Evolutionary conservation across 441 rosid genomes (phyloP), one percentile per base, ranked within the genome.

Genomic region (Populus hybrid): DNA sequence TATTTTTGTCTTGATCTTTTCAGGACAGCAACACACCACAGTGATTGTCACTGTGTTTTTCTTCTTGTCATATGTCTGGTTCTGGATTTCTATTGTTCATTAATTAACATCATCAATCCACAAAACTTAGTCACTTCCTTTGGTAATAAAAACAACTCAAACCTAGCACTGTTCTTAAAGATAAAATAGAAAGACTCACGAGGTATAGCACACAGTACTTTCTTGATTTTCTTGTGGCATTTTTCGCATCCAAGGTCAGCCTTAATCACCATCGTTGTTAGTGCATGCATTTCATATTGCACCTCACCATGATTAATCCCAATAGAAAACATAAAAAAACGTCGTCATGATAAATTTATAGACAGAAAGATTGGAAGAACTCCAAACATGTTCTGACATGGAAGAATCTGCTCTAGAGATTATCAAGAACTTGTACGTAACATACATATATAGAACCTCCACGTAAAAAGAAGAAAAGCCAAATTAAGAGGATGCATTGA

Each of bases 211-310:
- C 88, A 88, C 14, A 94, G 92, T 1, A 91, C 78, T 76, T 87
- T 94, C 89, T 88, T 94, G 74, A 93, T 92, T 80, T 91, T 93
- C 89, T 78, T 84, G 84, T 67, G 79, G 83, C 97, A 94, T 70
- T 86, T 87, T 1, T 61, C 23, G 70, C 98, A 93, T 19, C 81
- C 85, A 7, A 90, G 89, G 79, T 93, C 95, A 57, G 87, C 95
- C 78, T 84, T 86, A 50, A 93, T 78, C 85, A 78, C 84, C 94
- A 91, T 91, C 61, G 2, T 46, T 12, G 46, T 40, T 40, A 40
- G 46, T 40, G 46, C 12, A 2, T 38, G 46, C 46, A 9, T 40
- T 40, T 9, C 46, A 40, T 40, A 40, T 7, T 1, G 72, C 24
- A 59, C 42, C 30, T 12, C 8, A 32, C 3, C 46, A 40, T 40